Evolutionary conservation across 2,329 filamentous ascomycete genomes (phyloP), one percentile per base, ranked within the genome.

Genomic region (Sporothrix sp.): DNA sequence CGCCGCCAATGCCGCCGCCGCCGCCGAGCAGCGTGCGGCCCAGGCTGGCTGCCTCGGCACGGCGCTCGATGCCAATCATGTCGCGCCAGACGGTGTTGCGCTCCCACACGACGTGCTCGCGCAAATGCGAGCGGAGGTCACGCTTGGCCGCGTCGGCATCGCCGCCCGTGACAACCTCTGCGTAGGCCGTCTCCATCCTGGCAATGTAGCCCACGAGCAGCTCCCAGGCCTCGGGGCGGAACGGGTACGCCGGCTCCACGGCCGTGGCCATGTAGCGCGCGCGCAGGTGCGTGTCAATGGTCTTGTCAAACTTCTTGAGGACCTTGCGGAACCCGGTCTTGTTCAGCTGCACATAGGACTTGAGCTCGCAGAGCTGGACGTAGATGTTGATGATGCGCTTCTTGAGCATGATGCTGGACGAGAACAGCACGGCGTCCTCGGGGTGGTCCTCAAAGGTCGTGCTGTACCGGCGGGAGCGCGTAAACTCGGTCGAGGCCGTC

Each of bases 31-130:
- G 74, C 1, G 87, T 87, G 57, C 85, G 81, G 20, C 93, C 93
- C 57, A 98, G 76, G 59, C 91, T 93, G 8, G 91, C 91, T 8
- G 93, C 94, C 68, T 97, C 91, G 1, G 88, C 88, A 63, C 95
- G 90, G 20, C 93, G 79, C 70, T 98, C 94, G 59, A 98, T 91
- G 48, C 91, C 93, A 64, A 98, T 98, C 80, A 98, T 93, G 61
- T 98, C 93, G 68, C 94, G 77, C 93, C 93, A 98, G 16, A 98
- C 93, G 0, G 93, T 98, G 63, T 98, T 98, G 52, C 93, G 80
- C 66, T 98, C 94, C 94, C 93, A 98, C 0, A 97, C 91, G 18
- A 98, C 90, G 65, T 98, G 93, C 68, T 98, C 94, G 52, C 93
- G 77, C 23, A 98, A 76, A 62, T 98, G 90, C 27, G 95, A 79